A percentile compares a stretch with the other conserved stretches of the same genome.
phyloP scores from a whole-genome alignment of 306 rosid species.

The Pachyrhizus erosus region DNA sequence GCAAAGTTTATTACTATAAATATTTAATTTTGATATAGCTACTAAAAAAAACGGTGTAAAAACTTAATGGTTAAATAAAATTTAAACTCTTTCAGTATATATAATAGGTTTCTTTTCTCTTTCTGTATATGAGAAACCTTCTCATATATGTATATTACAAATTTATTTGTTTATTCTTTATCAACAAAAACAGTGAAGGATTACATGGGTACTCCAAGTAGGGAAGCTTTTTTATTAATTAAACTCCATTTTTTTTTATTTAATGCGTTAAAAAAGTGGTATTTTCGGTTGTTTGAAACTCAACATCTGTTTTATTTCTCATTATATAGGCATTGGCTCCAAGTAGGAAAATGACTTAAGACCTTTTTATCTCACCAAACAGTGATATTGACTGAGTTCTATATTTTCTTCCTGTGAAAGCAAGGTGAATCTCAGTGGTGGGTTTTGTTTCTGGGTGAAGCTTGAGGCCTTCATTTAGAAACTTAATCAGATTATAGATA shows the following conservation, averaged over 20 bases:
- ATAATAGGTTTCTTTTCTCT: background rate
- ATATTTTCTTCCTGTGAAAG: background rate
- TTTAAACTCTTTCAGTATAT: background rate
- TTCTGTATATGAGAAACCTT: too few species aligned
- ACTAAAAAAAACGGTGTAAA: background rate
- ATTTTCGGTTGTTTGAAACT: background rate
- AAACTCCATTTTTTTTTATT: background rate
- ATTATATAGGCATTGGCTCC: background rate
- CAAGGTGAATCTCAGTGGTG: background rate
- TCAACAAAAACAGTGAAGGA: background rate
- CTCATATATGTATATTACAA: background rate
- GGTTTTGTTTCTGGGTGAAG: background rate
- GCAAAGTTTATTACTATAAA: background rate
- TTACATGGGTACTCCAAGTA: background rate
- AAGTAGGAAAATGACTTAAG: background rate
- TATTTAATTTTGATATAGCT: background rate
- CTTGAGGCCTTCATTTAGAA: too few species aligned
- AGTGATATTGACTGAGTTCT: background rate
- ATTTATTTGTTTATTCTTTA: background rate
- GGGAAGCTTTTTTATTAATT: background rate
- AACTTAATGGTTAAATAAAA: background rate
- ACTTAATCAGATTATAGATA: too few species aligned
- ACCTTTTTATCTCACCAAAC: background rate
- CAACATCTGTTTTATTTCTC: background rate
- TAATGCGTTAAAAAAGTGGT: background rate